Evolutionary conservation across 2,329 filamentous ascomycete species (phyloP), one percentile per base, ranked within the genome.

Genomic region (Colletotrichum destructivum): DNA sequence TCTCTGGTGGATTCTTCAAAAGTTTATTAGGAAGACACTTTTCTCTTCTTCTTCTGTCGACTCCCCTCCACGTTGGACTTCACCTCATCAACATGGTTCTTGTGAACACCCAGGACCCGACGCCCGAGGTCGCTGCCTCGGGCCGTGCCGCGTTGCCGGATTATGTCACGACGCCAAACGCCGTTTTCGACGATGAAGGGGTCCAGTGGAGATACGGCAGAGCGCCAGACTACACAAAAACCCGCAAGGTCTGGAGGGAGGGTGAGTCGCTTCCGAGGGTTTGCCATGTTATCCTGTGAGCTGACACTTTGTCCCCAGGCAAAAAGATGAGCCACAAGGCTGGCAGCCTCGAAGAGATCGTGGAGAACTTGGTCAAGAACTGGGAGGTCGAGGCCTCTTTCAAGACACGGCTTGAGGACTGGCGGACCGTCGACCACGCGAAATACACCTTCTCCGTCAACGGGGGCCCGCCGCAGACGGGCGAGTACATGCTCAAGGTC

Each of bases 321-420:
- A 92, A 90, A 79, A 83, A 81, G 46, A 85, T 82, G 79, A 85
- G 81, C 75, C 91, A 92, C 78, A 80, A 81, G 56, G 83, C 88
- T 4, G 85, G 84, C 46, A 90, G 87, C 67, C 86, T 93, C 3
- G 86, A 88, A 16, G 81, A 86, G 60, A 85, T 93, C 5, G 90
- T 93, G 49, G 88, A 92, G 78, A 93, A 92, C 77, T 86, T 93
- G 1, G 90, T 93, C 77, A 92, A 93, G 82, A 93, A 93, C 79
- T 93, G 91, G 91, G 91, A 93, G 79, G 88, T 92, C 62, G 91
- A 93, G 79, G 91, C 91, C 0, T 92, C 89, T 0, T 92, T 91
- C 86, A 93, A 93, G 81, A 86, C 86, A 9, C 76, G 84, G 18
- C 83, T 92, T 12, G 75, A 81, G 3, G 89, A 93, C 80, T 93